phyloP scores from a whole-genome alignment of 2,329 filamentous ascomycete species.

The Onygenales sp. region DNA sequence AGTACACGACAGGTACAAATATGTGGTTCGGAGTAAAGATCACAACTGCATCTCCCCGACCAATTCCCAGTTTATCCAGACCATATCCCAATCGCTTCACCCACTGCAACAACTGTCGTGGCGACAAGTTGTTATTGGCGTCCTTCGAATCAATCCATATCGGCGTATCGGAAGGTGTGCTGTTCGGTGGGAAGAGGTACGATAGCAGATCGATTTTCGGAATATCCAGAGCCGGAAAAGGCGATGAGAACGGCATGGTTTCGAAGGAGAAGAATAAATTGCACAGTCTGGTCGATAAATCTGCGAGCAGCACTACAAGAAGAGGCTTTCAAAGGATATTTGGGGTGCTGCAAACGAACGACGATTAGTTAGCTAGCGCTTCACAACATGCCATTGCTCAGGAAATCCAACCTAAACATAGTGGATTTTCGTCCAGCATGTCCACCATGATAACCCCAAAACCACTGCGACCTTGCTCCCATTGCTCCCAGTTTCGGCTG shows the following conservation, averaged over 20 bases:
- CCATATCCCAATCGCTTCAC: slow-evolving; percentile 43
- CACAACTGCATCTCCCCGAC: slow-evolving; percentile 44
- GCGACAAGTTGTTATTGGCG: slow-evolving; percentile 35
- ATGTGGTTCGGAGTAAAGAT: slow-evolving; percentile 48
- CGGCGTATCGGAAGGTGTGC: slow-evolving; percentile 27
- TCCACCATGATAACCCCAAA: no score
- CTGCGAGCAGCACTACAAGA: neutral
- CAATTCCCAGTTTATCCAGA: slow-evolving; percentile 37
- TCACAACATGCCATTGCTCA: no score
- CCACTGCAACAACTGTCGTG: slow-evolving; percentile 41
- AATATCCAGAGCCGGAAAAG: slow-evolving; percentile 9
- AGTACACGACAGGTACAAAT: slow-evolving; percentile 45
- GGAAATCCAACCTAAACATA: no score
- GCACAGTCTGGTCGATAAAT: neutral
- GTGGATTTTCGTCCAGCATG: no score
- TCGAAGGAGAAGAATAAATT: neutral
- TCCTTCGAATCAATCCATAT: slow-evolving; percentile 47
- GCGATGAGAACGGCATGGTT: slow-evolving; percentile 13
- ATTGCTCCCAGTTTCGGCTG: neutral
- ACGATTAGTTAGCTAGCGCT: no score
- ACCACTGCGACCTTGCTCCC: no score
- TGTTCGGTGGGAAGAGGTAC: slow-evolving; percentile 10
- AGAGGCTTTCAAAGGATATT: no score
- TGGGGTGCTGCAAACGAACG: no score
- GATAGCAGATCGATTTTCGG: slow-evolving; percentile 9